These are phyloP conservation scores for Candida cerambycidarum DNA, from an alignment of 805 yeast species.

Conservation along the genomic window DNA sequence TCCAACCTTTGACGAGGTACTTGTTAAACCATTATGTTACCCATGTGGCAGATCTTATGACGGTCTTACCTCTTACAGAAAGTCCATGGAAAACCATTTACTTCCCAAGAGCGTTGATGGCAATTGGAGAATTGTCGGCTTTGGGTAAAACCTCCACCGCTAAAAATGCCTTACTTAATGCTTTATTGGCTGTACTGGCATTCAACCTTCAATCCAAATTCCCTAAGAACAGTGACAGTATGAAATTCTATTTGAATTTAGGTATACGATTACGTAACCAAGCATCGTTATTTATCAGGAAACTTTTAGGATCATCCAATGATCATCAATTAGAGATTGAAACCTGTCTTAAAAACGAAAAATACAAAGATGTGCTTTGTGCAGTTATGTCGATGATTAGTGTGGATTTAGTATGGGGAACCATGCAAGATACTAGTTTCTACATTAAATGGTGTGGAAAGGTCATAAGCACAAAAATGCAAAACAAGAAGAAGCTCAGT, in stretches of 20 bases:
- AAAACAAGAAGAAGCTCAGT: slow-evolving; percentile 59
- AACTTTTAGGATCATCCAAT: slow-evolving; percentile 43
- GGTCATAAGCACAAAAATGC: slow-evolving; percentile 69
- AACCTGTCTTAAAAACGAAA: slow-evolving; percentile 51
- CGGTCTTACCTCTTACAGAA: slow-evolving; percentile 66
- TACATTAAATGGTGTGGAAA: slow-evolving; percentile 76
- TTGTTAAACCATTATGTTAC: slow-evolving; percentile 69
- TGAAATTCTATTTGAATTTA: slow-evolving; percentile 67
- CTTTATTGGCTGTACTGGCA: slow-evolving; percentile 77
- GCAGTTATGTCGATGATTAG: slow-evolving; percentile 85
- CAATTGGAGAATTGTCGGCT: slow-evolving; percentile 77
- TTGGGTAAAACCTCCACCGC: slow-evolving; percentile 74
- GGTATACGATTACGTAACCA: slow-evolving; percentile 76
- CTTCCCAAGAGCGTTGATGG: slow-evolving; percentile 78
- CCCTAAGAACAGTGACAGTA: slow-evolving; percentile 60
- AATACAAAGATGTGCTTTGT: slow-evolving; percentile 79
- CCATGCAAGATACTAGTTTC: slow-evolving; percentile 79
- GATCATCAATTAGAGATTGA: slow-evolving; percentile 39
- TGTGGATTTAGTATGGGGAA: slow-evolving; percentile 87
- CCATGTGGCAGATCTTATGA: slow-evolving; percentile 77
- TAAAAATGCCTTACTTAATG: slow-evolving; percentile 73
- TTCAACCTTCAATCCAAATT: slow-evolving; percentile 76
- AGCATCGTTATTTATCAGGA: slow-evolving; percentile 66
- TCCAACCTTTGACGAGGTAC: slow-evolving; percentile 70
- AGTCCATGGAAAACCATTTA: slow-evolving; percentile 90